Evolutionary conservation across 164 flowering plant genomes (phyloP).

Genomic region (Umbellularia californica): DNA sequence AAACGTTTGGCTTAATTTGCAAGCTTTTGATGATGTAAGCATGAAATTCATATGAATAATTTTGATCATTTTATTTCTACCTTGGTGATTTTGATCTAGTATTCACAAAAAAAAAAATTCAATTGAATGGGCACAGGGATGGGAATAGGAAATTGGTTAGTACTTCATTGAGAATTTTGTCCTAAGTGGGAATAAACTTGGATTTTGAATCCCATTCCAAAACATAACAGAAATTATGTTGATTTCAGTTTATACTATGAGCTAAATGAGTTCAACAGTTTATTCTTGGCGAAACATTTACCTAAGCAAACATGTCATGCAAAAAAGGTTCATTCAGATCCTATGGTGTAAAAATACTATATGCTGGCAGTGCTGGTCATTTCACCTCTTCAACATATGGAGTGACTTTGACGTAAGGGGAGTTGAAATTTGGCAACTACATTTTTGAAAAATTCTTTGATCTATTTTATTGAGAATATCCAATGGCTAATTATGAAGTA

Average conservation of each 20-base stretch:
- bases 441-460: too few relatives aligned
- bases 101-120: too few relatives aligned
- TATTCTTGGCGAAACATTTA: neutral
- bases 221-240: too few relatives aligned
- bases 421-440: too few relatives aligned
- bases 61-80: neutral
- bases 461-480: too few relatives aligned
- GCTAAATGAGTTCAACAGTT: neutral
- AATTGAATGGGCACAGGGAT: too few relatives aligned
- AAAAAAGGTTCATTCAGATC: neutral
- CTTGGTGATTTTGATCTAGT: neutral
- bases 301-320: neutral
- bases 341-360: neutral
- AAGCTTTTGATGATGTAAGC: slow-evolving; percentile 77
- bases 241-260: neutral
- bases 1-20: slow-evolving; percentile 90
- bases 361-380: neutral
- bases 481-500: too few relatives aligned
- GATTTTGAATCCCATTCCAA: neutral
- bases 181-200: neutral
- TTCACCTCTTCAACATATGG: too few relatives aligned
- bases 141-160: too few relatives aligned
- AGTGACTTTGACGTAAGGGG: too few relatives aligned
- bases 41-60: neutral
- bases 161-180: too few relatives aligned